Base-by-base conservation (phyloP, 2,329 filamentous ascomycete genomes). In the Ophiostoma pallidulum region DNA sequence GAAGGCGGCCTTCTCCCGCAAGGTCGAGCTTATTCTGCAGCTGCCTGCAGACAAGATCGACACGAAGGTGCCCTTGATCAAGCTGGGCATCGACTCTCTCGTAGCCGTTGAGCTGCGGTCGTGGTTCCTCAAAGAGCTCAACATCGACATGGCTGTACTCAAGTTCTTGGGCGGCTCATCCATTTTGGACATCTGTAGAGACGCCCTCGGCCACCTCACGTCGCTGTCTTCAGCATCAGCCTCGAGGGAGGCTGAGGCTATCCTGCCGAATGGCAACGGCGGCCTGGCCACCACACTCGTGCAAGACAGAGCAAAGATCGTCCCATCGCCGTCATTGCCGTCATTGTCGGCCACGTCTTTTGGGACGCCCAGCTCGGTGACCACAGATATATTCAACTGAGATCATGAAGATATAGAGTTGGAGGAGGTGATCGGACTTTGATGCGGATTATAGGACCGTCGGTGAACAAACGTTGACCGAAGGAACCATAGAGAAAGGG, bases 21-120 rank as follows among this genome's bases (percentile, higher is more conserved):
- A 51, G 45, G 42, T 51, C 18, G 44, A 50, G 45, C 45, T 50
- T 3, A 47, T 52, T 19, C 42, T 54, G 41, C 43, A 49, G 32
- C 40, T 49, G 31, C 40, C 45, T 3, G 39, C 39, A 5, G 51
- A 49, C 20, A 47, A 46, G 29, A 41, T 52, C 31, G 47, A 49
- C n/a, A 32, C 37, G 14, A 37, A 45, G 24, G 24, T 58, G 49
- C 54, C 61, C 2, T 56, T 64, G 1, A 59, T 60, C 1, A 59
- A 61, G 4, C 64, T 61, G 33, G 66, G 67, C 1, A 59, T 68
- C 8, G 66, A 69, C 54, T 67, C 65, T 1, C 60, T 72, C 0
- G 62, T 72, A 24, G 68, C 67, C 1, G 64, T 72, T 0, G 68
- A 72, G 53, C 38, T 72, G 28, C 54, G 68, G 2, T 67, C 66